phyloP scores from a whole-genome alignment of 352 stramenopile species.

The Plasmopara viticola region DNA sequence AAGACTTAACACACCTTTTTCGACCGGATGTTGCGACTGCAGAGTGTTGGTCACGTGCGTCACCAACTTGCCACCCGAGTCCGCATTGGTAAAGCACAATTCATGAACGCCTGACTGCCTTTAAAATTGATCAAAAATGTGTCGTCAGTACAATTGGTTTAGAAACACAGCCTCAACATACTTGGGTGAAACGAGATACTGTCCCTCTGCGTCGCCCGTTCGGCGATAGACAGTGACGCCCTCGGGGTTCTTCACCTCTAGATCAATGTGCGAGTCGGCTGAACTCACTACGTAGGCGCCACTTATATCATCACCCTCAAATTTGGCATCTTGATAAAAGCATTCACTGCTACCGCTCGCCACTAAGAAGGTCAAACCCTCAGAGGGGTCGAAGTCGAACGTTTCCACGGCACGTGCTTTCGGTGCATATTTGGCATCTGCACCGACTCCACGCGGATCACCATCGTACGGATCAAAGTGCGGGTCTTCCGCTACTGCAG shows the following conservation, averaged over 20 bases:
- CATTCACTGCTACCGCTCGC: slow-evolving; percentile 34
- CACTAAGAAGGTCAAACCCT: slow-evolving; percentile 75
- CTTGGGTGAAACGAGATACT: slow-evolving; percentile 61
- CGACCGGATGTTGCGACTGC: slow-evolving; percentile 72
- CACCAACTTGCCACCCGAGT: slow-evolving; percentile 67
- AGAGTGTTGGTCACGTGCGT: slow-evolving; percentile 77
- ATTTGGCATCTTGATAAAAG: slow-evolving; percentile 73
- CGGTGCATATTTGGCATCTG: slow-evolving; percentile 28
- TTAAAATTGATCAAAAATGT: not conserved
- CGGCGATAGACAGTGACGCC: slow-evolving; percentile 48
- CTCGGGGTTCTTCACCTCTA: slow-evolving; percentile 68
- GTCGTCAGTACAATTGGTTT: not conserved
- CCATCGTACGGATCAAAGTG: slow-evolving; percentile 61
- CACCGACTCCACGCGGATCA: slow-evolving; percentile 19
- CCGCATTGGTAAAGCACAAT: slow-evolving; percentile 71
- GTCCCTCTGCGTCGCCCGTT: slow-evolving; percentile 55
- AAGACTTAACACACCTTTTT: slow-evolving; percentile 37
- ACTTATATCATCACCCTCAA: slow-evolving; percentile 48
- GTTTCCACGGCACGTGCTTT: slow-evolving; percentile 42
- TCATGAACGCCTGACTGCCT: slow-evolving; percentile 54
- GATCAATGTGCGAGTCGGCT: slow-evolving; percentile 60
- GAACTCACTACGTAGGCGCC: slow-evolving; percentile 73
- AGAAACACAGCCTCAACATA: slow-evolving; percentile 16
- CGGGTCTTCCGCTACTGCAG: slow-evolving; percentile 36
- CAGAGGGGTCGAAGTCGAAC: slow-evolving; percentile 80